Conservation (phyloP, 2,329 filamentous ascomycete genomes). For the Diaporthe sp. region DNA sequence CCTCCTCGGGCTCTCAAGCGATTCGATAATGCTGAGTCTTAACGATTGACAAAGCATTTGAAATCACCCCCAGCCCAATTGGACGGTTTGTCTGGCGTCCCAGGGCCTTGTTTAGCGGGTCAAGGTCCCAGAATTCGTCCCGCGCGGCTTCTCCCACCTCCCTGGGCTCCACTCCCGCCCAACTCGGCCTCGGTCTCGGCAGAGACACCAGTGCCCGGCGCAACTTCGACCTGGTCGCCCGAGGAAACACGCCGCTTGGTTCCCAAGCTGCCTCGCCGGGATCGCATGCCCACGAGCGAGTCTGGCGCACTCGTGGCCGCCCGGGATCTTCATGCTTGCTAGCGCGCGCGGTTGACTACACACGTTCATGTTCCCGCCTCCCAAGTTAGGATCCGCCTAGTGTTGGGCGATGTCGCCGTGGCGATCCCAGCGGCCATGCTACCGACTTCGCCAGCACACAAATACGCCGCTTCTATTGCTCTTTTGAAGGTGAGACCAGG, state of each 20-base stretch:
- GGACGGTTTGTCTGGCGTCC: not conserved
- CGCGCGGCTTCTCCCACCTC: constrained; percentile 10
- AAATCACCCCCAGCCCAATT: constrained; percentile 31
- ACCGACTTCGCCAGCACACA: too few relatives aligned
- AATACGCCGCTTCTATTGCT: too few relatives aligned
- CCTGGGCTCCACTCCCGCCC: not conserved
- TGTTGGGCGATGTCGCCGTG: not conserved
- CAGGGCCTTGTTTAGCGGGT: not conserved
- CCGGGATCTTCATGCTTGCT: not conserved
- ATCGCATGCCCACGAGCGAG: not conserved
- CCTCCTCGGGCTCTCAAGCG: not conserved
- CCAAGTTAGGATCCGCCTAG: not conserved
- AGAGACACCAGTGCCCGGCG: not conserved
- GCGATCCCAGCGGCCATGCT: not conserved
- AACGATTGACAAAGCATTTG: constrained; percentile 31
- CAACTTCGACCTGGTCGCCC: too few relatives aligned
- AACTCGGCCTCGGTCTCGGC: constrained; percentile 4
- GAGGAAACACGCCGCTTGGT: not conserved
- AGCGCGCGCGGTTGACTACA: not conserved
- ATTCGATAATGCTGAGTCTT: constrained; percentile 23
- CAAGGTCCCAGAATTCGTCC: not conserved
- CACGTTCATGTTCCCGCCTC: not conserved
- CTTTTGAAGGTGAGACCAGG: not conserved
- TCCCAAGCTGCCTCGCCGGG: not conserved
- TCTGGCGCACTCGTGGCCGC: not conserved